Evolutionary conservation across 139 green algal species (phyloP).

Genomic region (Chlamydomonas eustigma): DNA sequence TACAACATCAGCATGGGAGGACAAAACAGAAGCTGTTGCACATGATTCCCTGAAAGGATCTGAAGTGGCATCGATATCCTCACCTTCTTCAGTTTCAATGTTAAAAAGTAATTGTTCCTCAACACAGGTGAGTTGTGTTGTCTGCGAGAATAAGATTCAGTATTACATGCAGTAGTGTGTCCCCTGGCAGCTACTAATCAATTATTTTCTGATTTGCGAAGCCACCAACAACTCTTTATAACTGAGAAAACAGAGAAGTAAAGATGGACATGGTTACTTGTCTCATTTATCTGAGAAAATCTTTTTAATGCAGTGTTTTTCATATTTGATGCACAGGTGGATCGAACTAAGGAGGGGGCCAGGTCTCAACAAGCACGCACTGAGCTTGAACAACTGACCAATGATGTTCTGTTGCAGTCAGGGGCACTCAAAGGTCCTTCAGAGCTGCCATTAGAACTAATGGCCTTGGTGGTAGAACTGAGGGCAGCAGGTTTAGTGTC

Average conservation of each 20-base stretch:
- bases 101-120: not conserved
- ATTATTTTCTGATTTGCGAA: not conserved
- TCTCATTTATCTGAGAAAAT: not conserved
- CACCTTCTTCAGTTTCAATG: not conserved
- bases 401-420: not conserved
- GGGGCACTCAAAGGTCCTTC: not conserved
- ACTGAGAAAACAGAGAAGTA: too few species aligned
- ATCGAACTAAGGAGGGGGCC: not conserved
- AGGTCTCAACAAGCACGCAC: not conserved
- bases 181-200: not conserved
- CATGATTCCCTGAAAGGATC: not conserved
- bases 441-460: conserved; percentile 5
- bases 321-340: not conserved
- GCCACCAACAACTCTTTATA: not conserved
- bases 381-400: not conserved
- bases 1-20: not conserved
- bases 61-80: not conserved
- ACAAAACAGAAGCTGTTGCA: not conserved
- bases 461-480: conserved; percentile 10
- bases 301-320: not conserved
- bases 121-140: not conserved
- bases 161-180: not conserved
- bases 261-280: too few species aligned
- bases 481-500: too few species aligned
- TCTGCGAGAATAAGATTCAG: not conserved